phyloP scores from a whole-genome alignment of 352 stramenopile genomes.

The Phytophthora foliorum region DNA sequence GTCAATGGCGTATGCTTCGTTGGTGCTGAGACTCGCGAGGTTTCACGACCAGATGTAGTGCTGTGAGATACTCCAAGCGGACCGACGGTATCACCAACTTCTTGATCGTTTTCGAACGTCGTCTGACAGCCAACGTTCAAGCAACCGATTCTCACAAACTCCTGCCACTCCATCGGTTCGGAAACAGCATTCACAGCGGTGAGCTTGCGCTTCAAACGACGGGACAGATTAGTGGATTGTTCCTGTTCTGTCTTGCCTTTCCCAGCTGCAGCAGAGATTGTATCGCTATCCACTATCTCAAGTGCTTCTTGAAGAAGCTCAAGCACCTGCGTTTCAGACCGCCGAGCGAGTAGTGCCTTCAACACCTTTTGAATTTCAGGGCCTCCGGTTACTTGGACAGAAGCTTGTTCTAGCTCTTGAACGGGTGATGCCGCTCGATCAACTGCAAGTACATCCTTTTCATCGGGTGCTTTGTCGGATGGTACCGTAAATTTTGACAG shows the following conservation, averaged over 20 bases:
- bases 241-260: conserved; percentile 1
- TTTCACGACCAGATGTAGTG: conserved; percentile 3
- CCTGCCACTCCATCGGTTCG: conserved; percentile 75
- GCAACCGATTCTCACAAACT: conserved; percentile 58
- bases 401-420: conserved; percentile 20
- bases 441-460: conserved; percentile 14
- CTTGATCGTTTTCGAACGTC: conserved; percentile 31
- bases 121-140: conserved; percentile 68
- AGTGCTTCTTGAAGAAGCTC: conserved; percentile 43
- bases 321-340: conserved; percentile 53
- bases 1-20: conserved; percentile 53
- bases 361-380: conserved; percentile 48
- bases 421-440: conserved; percentile 53
- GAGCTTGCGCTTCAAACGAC: conserved; percentile 48
- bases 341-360: conserved; percentile 44
- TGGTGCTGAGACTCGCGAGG: conserved; percentile 17
- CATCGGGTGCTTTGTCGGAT: background rate
- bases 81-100: conserved; percentile 5
- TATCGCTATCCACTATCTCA: background rate
- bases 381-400: background rate
- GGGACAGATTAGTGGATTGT: conserved; percentile 13
- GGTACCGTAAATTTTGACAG: conserved; percentile 35
- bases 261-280: background rate
- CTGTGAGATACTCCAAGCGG: background rate
- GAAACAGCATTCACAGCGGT: conserved; percentile 65